A percentile compares a stretch with the other conserved stretches of the same genome.
Evolutionary conservation across 371 early-diverging fungal genomes (phyloP).

Genomic region (Circinella umbellata): DNA sequence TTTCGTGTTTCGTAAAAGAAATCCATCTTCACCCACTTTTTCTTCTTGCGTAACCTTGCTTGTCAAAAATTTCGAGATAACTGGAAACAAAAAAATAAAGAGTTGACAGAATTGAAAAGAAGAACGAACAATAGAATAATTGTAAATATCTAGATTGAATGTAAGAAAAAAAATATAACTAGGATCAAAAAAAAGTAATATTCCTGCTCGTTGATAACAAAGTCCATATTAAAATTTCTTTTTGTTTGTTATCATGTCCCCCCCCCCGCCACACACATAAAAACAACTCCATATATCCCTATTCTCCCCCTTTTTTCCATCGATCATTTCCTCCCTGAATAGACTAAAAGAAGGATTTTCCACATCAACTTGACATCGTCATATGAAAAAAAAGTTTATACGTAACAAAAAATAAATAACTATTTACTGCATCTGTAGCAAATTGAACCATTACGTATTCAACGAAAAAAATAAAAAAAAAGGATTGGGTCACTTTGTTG

Average conservation of each 20-base stretch:
- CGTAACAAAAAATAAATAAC: no score
- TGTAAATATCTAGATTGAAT: neutral
- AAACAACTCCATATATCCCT: neutral
- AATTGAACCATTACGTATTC: no score
- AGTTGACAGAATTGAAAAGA: neutral
- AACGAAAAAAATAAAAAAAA: no score
- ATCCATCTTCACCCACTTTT: neutral
- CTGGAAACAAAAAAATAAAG: neutral
- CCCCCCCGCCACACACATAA: neutral
- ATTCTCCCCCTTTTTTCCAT: neutral
- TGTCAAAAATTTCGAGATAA: neutral
- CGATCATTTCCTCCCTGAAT: no score
- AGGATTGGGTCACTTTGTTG: no score
- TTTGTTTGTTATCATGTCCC: constrained; percentile 8
- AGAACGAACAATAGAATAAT: neutral
- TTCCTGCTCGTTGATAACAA: constrained; percentile 2
- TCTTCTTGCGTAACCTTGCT: neutral
- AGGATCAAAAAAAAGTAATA: no score
- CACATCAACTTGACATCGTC: no score
- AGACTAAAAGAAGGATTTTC: no score
- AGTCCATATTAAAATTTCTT: constrained; percentile 2
- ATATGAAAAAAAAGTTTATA: no score
- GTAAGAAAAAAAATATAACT: no score
- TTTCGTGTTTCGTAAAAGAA: neutral
- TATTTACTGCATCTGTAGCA: no score